Evolutionary conservation across 352 stramenopile genomes (phyloP), one percentile per base, ranked within the genome.

Genomic region (Phytophthora pinifolia): DNA sequence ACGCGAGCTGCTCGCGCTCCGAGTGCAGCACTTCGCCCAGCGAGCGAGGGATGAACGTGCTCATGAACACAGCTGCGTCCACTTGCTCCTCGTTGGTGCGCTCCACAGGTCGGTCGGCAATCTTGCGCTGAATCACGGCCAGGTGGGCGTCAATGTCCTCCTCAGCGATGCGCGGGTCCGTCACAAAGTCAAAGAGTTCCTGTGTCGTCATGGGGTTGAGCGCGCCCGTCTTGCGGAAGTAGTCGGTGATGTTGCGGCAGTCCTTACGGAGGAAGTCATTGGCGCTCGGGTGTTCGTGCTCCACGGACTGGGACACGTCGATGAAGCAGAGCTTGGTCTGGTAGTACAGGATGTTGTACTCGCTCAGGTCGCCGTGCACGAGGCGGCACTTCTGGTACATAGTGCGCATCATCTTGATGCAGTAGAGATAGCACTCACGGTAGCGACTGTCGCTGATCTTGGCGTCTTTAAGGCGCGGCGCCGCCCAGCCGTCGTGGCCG

Each of bases 331-430:
- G 76, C 59, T 96, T 74, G 45, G 83, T 89, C 56, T 98, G 80
- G 74, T 98, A 96, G 86, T 98, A 99, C n/a, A 99, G 72, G 30
- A 99, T 84, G 75, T 99, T 99, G 83, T 99, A 99, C 84, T 99
- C 97, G 66, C 83, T 98, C 48, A 99, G 79, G 78, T 99, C 97
- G 43, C 96, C 97, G 75, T 99, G 97, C 12, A 99, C 96, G 17
- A 99, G 83, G 51, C 91, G 89, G 62, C 96, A 98, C 34, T 76
- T 76, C 54, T 98, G 92, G 68, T 97, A 99, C 92, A 99, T 97
- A n/a, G 78, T 79, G 51, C 96, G 83, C 83, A 99, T 97, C 66
- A 98, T 98, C 51, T 97, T 89, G 58, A 99, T 74, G 37, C 88
- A 97, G 63, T 97, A 88, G 4, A 98, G 70, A 63, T 98, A 99